Conservation (phyloP, 768 basidiomycete genomes). For the Lactarius vividus region DNA sequence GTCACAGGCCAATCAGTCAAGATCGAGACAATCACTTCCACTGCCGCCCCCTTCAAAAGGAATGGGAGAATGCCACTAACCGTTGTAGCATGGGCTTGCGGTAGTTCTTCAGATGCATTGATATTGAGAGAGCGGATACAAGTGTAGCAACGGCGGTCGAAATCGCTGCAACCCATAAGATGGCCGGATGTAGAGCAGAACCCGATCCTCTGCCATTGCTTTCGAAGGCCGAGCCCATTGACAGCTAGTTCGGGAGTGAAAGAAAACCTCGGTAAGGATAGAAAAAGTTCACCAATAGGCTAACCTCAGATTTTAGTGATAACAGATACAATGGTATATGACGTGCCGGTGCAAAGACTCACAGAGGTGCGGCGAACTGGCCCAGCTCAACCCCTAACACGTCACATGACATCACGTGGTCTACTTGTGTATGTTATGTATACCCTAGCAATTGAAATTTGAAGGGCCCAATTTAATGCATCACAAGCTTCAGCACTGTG, state of each 20-base stretch:
- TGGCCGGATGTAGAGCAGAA: conserved; percentile 43
- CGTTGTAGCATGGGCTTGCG: conserved; percentile 77
- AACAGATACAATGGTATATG: no score
- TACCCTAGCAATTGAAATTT: no score
- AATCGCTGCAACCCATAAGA: conserved; percentile 61
- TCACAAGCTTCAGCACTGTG: no score
- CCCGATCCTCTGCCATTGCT: conserved; percentile 47
- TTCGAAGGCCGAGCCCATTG: background rate
- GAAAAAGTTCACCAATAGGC: no score
- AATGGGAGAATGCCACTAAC: conserved; percentile 38
- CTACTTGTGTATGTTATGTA: no score
- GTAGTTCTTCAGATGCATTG: conserved; percentile 82
- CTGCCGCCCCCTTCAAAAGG: background rate
- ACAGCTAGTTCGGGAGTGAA: background rate
- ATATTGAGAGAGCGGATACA: conserved; percentile 72
- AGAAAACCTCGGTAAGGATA: background rate
- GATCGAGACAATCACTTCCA: background rate
- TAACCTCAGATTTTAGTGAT: no score
- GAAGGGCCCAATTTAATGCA: no score
- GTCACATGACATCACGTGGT: no score
- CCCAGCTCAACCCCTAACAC: no score
- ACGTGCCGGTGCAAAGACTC: no score
- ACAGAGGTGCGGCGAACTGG: no score
- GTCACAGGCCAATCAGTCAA: background rate
- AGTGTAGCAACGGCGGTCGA: conserved; percentile 67